Percentiles rank a stretch among this genome's conserved stretches.
Conservation (phyloP, 345 rosid species). For the Turritis glabra region DNA sequence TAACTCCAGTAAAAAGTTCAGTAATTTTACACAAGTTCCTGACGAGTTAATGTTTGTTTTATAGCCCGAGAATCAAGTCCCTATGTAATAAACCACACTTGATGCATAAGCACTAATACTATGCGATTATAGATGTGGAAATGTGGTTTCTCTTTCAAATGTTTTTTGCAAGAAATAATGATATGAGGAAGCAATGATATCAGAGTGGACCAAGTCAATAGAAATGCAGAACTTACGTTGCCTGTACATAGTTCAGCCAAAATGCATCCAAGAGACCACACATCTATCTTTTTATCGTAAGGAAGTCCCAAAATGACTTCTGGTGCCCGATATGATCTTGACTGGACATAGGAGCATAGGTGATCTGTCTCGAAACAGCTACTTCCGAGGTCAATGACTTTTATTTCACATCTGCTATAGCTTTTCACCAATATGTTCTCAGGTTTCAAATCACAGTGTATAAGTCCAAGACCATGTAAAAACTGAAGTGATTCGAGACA, state of each 20-base stretch:
- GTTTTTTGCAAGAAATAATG: background rate
- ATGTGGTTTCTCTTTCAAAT: background rate
- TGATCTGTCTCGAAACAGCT: slow-evolving; percentile 99
- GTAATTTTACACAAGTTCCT: background rate
- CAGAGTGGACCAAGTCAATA: background rate
- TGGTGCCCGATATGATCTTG: slow-evolving; percentile 97
- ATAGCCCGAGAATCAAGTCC: background rate
- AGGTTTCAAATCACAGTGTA: slow-evolving; percentile 96
- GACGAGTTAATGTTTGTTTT: background rate
- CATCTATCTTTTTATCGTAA: slow-evolving; percentile 90
- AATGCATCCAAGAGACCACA: slow-evolving; percentile 99
- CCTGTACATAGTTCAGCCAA: slow-evolving; percentile 98
- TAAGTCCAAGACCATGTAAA: slow-evolving; percentile 94
- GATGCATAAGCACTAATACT: slow-evolving; percentile 2
- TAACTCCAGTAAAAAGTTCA: background rate
- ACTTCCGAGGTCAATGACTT: slow-evolving; percentile 99
- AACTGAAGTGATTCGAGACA: slow-evolving; percentile 95
- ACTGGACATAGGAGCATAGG: slow-evolving; percentile 96
- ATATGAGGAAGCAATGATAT: background rate
- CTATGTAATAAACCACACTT: background rate
- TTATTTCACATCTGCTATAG: slow-evolving; percentile 97
- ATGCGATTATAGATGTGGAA: background rate
- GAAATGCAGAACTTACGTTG: slow-evolving; percentile 66
- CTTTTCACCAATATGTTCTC: slow-evolving; percentile 96
- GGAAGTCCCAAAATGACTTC: slow-evolving; percentile 96